Base-by-base conservation (phyloP, 495 filamentous ascomycete genomes). In the Xylaria nigripes region DNA sequence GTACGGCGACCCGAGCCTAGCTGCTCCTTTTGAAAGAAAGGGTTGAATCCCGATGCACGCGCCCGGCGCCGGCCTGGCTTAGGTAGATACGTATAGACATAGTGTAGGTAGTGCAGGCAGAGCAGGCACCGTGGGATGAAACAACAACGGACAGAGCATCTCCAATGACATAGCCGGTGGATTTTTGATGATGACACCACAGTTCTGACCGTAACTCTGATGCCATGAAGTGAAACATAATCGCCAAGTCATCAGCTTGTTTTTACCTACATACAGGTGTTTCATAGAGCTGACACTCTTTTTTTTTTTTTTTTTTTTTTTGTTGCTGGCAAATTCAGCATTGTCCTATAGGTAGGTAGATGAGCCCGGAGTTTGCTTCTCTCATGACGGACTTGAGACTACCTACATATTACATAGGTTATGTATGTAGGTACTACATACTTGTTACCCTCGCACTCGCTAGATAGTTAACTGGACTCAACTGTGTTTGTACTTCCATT, bases 171-270 rank as follows among this genome's bases (percentile, higher is more conserved):
- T n/a, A n/a, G n/a, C 32, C 32, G 13, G 32, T 36, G 6, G 5
- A 12, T 36, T 36, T 12, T 2, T 15, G 5, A 36, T 36, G n/a
- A n/a, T n/a, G n/a, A n/a, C n/a, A n/a, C n/a, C 32, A 36, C 32
- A 36, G 32, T 12, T 40, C 27, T 18, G 36, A 40, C 36, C 15
- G 36, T 40, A 36, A 46, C 45, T 30, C n/a, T 29, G 27, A 38
- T 16, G 23, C 40, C 13, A 48, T 34, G 24, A 22, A 29, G 18
- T 30, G 52, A 48, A 21, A 44, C 7, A 34, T 23, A 23, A 15
- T 12, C 52, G 52, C 46, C 52, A 55, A 23, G 38, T 48, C 53
- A 44, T 49, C 38, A 50, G 42, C 45, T 55, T 24, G n/a, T 40
- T 5, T 40, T 18, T 32, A 38, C 45, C 38, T 12, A 15, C 32